These are phyloP conservation scores for Pyrenopolyporus hunteri DNA, from an alignment of 495 filamentous ascomycete species.

Conservation along the genomic window DNA sequence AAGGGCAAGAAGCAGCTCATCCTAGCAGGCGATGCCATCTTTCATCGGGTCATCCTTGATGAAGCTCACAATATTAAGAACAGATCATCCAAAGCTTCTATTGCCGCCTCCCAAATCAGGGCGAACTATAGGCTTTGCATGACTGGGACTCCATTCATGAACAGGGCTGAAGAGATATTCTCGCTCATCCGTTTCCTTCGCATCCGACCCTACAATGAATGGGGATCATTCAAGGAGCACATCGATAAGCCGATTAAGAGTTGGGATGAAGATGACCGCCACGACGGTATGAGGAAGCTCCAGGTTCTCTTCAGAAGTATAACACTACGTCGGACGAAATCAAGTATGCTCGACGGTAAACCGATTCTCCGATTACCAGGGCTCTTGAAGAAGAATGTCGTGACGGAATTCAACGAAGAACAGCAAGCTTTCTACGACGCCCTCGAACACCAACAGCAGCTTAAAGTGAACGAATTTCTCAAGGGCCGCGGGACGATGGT, in stretches of 20 bases:
- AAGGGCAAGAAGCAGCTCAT: constrained; percentile 45
- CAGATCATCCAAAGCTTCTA: constrained; percentile 67
- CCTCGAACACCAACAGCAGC: constrained; percentile 69
- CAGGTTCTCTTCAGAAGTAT: constrained; percentile 84
- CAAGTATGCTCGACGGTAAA: constrained; percentile 80
- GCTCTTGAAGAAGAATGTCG: constrained; percentile 67
- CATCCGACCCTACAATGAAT: constrained; percentile 78
- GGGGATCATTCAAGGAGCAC: constrained; percentile 59
- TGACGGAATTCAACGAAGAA: constrained; percentile 76
- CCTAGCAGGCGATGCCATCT: constrained; percentile 68
- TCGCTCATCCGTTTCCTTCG: constrained; percentile 81
- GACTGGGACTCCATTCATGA: constrained; percentile 96
- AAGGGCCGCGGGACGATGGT: constrained; percentile 72
- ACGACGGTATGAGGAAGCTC: constrained; percentile 70
- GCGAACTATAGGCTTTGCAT: constrained; percentile 79
- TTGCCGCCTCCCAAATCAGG: constrained; percentile 65
- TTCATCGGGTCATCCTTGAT: constrained; percentile 87
- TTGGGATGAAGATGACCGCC: constrained; percentile 35
- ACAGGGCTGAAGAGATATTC: constrained; percentile 80
- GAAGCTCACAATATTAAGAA: constrained; percentile 98
- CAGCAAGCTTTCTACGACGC: constrained; percentile 74
- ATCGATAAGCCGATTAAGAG: constrained; percentile 41
- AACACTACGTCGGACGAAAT: constrained; percentile 85
- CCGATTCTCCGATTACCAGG: constrained; percentile 79
- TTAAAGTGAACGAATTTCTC: constrained; percentile 80